These are phyloP conservation scores for Paramecium primaurelia DNA, from an alignment of 73 alveolate species.

Conservation along the genomic window DNA sequence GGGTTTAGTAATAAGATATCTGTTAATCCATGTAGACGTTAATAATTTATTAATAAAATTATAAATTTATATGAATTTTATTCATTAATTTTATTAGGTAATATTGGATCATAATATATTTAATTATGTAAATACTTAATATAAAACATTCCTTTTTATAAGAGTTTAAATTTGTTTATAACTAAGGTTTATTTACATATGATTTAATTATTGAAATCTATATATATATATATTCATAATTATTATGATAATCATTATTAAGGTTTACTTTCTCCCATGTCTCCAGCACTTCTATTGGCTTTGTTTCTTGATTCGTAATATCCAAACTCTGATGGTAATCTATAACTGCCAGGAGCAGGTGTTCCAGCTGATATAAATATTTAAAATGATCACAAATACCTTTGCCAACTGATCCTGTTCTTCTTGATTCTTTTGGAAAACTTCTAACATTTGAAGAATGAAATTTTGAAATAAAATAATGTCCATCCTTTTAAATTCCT, in stretches of 20 bases:
- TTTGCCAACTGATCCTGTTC: slow-evolving; percentile 40
- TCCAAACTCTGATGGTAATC: slow-evolving; percentile 81
- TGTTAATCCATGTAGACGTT: slow-evolving; percentile 18
- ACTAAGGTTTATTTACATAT: background rate
- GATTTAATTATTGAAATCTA: background rate
- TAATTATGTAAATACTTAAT: too few relatives aligned
- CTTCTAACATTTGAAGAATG: slow-evolving; percentile 68
- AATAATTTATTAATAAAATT: background rate
- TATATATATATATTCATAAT: background rate
- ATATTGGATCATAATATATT: too few relatives aligned
- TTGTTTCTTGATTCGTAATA: slow-evolving; percentile 66
- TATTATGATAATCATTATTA: background rate
- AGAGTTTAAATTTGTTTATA: too few relatives aligned
- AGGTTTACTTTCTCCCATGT: slow-evolving; percentile 8
- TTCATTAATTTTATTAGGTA: background rate
- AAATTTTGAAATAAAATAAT: slow-evolving; percentile 65
- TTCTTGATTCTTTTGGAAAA: slow-evolving; percentile 30
- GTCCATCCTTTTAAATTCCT: slow-evolving; percentile 62
- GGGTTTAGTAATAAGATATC: background rate
- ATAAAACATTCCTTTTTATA: too few relatives aligned
- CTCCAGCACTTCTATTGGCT: slow-evolving; percentile 17
- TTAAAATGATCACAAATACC: background rate
- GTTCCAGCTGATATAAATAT: background rate
- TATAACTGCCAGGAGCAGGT: slow-evolving; percentile 86
- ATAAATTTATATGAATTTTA: background rate